Percentiles rank a stretch among this genome's conserved stretches.
Evolutionary conservation across 805 yeast genomes (phyloP).

Genomic region (Candida morakotiae): DNA sequence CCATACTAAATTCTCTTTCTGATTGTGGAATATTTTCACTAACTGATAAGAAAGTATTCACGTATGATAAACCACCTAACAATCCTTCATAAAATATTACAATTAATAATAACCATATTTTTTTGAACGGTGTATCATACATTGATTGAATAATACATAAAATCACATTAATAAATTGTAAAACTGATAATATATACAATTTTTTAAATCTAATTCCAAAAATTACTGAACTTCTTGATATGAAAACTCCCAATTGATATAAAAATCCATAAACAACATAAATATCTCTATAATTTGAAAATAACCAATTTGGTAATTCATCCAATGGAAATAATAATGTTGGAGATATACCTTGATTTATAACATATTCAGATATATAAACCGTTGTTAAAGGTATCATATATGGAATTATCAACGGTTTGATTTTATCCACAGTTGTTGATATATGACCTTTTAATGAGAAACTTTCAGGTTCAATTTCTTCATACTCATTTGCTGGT

Average conservation of each 20-base stretch:
- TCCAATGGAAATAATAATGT: constrained; percentile 76
- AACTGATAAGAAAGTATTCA: constrained; percentile 79
- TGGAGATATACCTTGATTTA: constrained; percentile 90
- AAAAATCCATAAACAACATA: constrained; percentile 89
- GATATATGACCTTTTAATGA: not conserved
- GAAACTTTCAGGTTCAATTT: constrained; percentile 1
- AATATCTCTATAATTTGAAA: constrained; percentile 69
- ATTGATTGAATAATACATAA: constrained; percentile 63
- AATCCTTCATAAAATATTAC: constrained; percentile 83
- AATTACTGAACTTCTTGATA: constrained; percentile 80
- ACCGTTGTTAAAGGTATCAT: constrained; percentile 85
- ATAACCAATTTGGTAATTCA: constrained; percentile 55
- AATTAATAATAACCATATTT: constrained; percentile 56
- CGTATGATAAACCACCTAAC: constrained; percentile 87
- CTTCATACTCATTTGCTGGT: constrained; percentile 8
- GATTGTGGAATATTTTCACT: constrained; percentile 50
- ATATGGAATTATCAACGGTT: constrained; percentile 53
- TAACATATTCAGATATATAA: constrained; percentile 79
- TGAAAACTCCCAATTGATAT: constrained; percentile 89
- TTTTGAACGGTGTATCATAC: constrained; percentile 49
- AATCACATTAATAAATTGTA: constrained; percentile 64
- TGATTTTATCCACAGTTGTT: constrained; percentile 24
- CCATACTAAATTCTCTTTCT: constrained; percentile 33
- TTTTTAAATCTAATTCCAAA: constrained; percentile 53
- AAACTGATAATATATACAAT: constrained; percentile 56